Percentiles rank a stretch among this genome's conserved stretches.
Evolutionary conservation across 768 basidiomycete species (phyloP).

Genomic region (Tephrocybe sp.): DNA sequence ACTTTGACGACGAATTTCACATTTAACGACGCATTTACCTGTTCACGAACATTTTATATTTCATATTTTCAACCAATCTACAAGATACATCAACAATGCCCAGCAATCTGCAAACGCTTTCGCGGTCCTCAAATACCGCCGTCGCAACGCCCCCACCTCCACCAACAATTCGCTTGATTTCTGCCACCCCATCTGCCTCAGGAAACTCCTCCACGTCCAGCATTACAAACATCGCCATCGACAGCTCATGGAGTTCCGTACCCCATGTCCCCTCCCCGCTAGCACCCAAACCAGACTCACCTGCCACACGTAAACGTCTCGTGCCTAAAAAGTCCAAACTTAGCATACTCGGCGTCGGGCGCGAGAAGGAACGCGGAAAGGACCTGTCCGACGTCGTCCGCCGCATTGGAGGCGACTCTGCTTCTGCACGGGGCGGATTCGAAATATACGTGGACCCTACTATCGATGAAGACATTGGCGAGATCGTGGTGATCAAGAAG

Average conservation of each 20-base stretch:
- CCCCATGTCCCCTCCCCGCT: conserved; percentile 23
- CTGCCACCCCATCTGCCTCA: conserved; percentile 61
- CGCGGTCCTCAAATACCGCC: conserved; percentile 21
- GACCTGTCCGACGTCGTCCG: conserved; percentile 66
- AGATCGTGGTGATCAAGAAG: conserved; percentile 76
- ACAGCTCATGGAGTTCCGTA: conserved; percentile 34
- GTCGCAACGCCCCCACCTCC: conserved; percentile 22
- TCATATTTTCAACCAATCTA: conserved; percentile 9
- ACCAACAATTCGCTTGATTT: conserved; percentile 71
- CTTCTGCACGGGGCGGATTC: conserved; percentile 40
- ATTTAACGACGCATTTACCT: conserved; percentile 8
- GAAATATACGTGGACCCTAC: conserved; percentile 73
- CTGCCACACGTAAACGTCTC: conserved; percentile 41
- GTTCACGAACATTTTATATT: conserved; percentile 10
- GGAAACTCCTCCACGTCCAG: conserved; percentile 39
- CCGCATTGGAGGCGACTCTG: conserved; percentile 41
- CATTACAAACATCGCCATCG: conserved; percentile 32
- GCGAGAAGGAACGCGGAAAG: conserved; percentile 31
- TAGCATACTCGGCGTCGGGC: conserved; percentile 33
- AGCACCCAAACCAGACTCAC: conserved; percentile 27
- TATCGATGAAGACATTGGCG: conserved; percentile 64
- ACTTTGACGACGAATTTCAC: conserved; percentile 10
- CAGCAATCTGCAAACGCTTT: conserved; percentile 15
- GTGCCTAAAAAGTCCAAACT: conserved; percentile 78
- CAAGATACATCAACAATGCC: conserved; percentile 9